A percentile compares a stretch with the other conserved stretches of the same genome.
phyloP scores from a whole-genome alignment of 345 rosid genomes.

The Turritis glabra region DNA sequence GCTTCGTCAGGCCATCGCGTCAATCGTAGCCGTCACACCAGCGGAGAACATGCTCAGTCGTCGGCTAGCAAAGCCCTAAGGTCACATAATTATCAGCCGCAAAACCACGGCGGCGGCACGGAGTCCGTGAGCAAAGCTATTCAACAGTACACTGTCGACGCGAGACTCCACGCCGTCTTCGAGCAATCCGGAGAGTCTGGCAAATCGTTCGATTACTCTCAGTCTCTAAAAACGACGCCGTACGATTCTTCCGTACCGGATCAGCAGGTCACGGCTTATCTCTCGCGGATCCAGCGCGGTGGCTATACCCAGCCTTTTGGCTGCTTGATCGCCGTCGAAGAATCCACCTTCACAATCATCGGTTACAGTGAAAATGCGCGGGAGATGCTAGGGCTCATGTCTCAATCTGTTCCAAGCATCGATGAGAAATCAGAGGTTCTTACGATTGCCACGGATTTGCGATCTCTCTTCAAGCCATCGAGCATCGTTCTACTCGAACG shows the following conservation, averaged over 20 bases:
- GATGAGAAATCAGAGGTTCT: conserved; percentile 71
- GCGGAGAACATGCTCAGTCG: conserved; percentile 44
- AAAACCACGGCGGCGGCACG: conserved; percentile 29
- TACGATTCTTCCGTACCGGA: conserved; percentile 59
- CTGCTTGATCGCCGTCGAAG: conserved; percentile 80
- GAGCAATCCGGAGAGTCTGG: conserved; percentile 91
- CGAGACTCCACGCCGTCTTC: conserved; percentile 89
- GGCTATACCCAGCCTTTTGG: conserved; percentile 89
- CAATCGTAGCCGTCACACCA: conserved; percentile 11
- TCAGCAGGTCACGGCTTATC: conserved; percentile 76
- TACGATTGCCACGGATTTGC: conserved; percentile 64
- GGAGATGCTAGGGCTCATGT: conserved; percentile 76
- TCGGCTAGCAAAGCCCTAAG: conserved; percentile 50
- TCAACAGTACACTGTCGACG: conserved; percentile 92
- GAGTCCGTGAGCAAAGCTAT: conserved; percentile 83
- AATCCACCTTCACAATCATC: conserved; percentile 58
- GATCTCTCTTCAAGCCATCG: conserved; percentile 65
- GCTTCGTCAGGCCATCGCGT: conserved; percentile 17
- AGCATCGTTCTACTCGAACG: conserved; percentile 64
- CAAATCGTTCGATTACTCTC: conserved; percentile 83
- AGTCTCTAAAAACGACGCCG: conserved; percentile 59
- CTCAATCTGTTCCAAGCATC: conserved; percentile 80
- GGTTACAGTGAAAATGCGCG: conserved; percentile 81
- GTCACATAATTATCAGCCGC: conserved; percentile 15
- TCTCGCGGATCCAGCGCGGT: conserved; percentile 87